Percentiles rank a stretch among this genome's conserved stretches.
phyloP scores from a whole-genome alignment of 1,284 basidiomycete species.

The Ganoderma lingzhi region DNA sequence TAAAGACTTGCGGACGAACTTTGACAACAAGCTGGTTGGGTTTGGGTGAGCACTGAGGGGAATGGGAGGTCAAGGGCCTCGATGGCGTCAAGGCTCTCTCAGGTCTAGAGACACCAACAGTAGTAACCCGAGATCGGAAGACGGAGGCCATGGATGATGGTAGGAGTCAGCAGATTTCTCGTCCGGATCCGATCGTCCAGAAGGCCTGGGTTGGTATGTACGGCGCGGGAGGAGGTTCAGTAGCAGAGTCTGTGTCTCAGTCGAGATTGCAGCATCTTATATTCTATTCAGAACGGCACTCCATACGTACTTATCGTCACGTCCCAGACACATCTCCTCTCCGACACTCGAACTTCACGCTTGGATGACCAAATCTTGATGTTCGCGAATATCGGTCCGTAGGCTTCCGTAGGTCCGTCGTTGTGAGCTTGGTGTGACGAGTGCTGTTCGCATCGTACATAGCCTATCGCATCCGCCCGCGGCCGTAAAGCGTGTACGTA shows the following conservation, averaged over 20 bases:
- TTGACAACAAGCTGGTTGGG: slow-evolving; percentile 11
- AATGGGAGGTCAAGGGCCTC: slow-evolving; percentile 8
- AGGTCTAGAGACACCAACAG: neutral
- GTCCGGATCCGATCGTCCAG: neutral
- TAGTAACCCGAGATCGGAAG: slow-evolving; percentile 8
- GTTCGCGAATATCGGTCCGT: neutral
- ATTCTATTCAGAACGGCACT: neutral
- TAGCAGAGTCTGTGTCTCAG: neutral
- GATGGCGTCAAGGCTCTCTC: slow-evolving; percentile 8
- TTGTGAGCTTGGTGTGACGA: neutral
- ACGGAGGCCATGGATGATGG: slow-evolving; percentile 1
- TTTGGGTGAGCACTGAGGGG: neutral
- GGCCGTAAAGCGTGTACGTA: neutral
- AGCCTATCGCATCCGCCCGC: neutral
- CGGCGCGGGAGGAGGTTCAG: neutral
- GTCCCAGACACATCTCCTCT: neutral
- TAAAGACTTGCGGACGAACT: neutral
- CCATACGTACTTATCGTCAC: neutral
- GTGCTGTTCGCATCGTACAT: neutral
- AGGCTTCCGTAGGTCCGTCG: neutral
- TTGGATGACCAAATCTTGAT: neutral
- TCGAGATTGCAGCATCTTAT: neutral
- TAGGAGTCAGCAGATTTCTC: neutral
- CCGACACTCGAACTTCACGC: neutral
- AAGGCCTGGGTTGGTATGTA: neutral